Conservation (phyloP, 2,329 filamentous ascomycete species). For the Sporothrix pseudoabietina region DNA sequence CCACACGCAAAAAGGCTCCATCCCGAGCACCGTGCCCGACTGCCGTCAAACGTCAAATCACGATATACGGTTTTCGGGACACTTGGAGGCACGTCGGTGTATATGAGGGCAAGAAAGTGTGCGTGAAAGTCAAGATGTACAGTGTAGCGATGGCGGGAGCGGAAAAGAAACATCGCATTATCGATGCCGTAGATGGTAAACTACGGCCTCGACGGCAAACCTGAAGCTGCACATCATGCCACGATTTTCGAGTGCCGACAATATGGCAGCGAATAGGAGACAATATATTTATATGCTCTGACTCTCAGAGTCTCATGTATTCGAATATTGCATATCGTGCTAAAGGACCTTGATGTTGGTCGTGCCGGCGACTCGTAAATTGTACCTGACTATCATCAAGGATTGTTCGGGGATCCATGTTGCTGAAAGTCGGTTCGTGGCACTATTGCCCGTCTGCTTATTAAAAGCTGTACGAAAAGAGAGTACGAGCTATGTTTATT, state of each 20-base stretch:
- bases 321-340: neutral
- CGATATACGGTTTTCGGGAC: neutral
- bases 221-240: neutral
- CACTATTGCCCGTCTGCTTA: too few species aligned
- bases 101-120: neutral
- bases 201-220: neutral
- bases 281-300: neutral
- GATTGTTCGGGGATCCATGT: too few species aligned
- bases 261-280: neutral
- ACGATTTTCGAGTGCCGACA: neutral
- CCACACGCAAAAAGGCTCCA: neutral
- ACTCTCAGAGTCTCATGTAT: neutral
- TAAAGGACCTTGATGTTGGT: neutral
- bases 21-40: conserved; percentile 17
- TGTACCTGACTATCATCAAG: too few species aligned
- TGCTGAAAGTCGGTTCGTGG: too few species aligned
- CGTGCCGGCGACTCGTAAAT: too few species aligned
- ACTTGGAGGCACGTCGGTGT: neutral
- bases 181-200: neutral
- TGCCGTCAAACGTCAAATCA: conserved; percentile 1
- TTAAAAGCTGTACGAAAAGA: too few species aligned
- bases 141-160: neutral
- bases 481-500: too few species aligned
- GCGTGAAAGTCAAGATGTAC: neutral
- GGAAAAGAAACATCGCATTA: neutral